phyloP scores from a whole-genome alignment of 1,284 basidiomycete genomes.

The Moesziomyces sp. region DNA sequence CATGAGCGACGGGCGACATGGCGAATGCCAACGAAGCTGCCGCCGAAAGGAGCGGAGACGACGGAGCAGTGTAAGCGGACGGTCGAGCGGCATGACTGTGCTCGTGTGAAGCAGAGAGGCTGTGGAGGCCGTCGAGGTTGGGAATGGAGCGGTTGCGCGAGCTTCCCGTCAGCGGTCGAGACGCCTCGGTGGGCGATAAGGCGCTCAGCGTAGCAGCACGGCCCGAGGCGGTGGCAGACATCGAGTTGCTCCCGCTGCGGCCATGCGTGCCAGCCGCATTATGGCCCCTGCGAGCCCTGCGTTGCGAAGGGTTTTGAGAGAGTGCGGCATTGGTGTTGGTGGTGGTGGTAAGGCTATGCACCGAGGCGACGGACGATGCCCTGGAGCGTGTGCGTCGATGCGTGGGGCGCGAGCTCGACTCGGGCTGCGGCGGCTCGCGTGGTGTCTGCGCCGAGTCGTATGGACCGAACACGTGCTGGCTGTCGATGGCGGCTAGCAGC shows the following conservation, averaged over 20 bases:
- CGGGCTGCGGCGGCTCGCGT: constrained; percentile 3
- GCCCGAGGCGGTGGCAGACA: constrained; percentile 6
- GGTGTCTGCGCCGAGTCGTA: constrained; percentile 9
- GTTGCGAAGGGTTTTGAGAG: background rate
- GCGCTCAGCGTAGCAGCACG: constrained; percentile 1
- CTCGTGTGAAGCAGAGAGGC: constrained; percentile 13
- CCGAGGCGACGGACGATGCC: constrained; percentile 26
- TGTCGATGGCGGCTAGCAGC: constrained; percentile 35
- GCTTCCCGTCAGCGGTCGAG: constrained; percentile 7
- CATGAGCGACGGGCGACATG: constrained; percentile 30
- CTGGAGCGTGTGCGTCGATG: constrained; percentile 19
- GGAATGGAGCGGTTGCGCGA: constrained; percentile 41
- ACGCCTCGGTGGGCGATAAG: constrained; percentile 9
- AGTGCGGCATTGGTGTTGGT: background rate
- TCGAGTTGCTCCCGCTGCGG: constrained; percentile 21
- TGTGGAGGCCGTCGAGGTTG: constrained; percentile 27
- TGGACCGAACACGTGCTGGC: constrained; percentile 34
- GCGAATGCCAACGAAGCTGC: constrained; percentile 27
- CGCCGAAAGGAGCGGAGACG: constrained; percentile 17
- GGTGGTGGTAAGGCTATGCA: constrained; percentile 7
- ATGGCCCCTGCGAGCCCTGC: constrained; percentile 15
- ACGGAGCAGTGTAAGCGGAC: constrained; percentile 27
- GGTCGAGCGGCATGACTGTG: constrained; percentile 1
- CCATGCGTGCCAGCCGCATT: constrained; percentile 5
- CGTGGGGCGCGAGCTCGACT: background rate